Evolutionary conservation across 2,329 filamentous ascomycete genomes (phyloP).

Genomic region (Aphanocladium album): DNA sequence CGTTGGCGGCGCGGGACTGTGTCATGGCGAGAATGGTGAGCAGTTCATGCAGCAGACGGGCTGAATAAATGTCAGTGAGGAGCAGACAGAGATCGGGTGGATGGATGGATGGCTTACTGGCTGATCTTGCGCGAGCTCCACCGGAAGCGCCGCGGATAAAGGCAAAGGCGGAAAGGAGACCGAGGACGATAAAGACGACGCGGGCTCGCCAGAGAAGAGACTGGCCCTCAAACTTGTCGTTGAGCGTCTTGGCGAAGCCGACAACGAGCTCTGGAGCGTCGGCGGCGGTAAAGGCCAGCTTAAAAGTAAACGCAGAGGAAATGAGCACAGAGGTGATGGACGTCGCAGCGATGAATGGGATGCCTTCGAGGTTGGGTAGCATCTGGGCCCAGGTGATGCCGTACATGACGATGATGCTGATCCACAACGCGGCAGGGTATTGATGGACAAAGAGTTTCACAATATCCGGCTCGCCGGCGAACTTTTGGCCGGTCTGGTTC

Average conservation of each 20-base stretch:
- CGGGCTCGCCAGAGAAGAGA: constrained; percentile 46
- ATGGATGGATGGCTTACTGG: constrained; percentile 21
- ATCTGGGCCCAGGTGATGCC: constrained; percentile 48
- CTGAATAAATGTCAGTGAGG: constrained; percentile 16
- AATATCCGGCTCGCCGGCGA: constrained; percentile 84
- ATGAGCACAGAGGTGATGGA: constrained; percentile 38
- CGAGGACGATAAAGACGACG: constrained; percentile 45
- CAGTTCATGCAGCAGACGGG: constrained; percentile 59
- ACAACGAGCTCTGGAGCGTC: constrained; percentile 80
- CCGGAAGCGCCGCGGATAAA: constrained; percentile 33
- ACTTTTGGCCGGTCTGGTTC: constrained; percentile 98
- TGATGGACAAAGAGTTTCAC: constrained; percentile 64
- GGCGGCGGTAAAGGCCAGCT: constrained; percentile 78
- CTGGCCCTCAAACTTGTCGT: constrained; percentile 36
- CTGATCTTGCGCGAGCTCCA: constrained; percentile 20
- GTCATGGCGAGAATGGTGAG: constrained; percentile 77
- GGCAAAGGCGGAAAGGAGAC: constrained; percentile 32
- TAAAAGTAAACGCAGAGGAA: constrained; percentile 69
- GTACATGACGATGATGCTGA: constrained; percentile 65
- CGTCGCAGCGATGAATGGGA: constrained; percentile 38
- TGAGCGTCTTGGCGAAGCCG: constrained; percentile 37
- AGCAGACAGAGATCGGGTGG: neutral
- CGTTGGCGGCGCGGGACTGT: constrained; percentile 79
- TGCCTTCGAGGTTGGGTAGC: constrained; percentile 35
- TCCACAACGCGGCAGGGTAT: constrained; percentile 68